These are phyloP conservation scores for Backusella psychrophila DNA, from an alignment of 192 early-diverging fungal species.

Conservation along the genomic window DNA sequence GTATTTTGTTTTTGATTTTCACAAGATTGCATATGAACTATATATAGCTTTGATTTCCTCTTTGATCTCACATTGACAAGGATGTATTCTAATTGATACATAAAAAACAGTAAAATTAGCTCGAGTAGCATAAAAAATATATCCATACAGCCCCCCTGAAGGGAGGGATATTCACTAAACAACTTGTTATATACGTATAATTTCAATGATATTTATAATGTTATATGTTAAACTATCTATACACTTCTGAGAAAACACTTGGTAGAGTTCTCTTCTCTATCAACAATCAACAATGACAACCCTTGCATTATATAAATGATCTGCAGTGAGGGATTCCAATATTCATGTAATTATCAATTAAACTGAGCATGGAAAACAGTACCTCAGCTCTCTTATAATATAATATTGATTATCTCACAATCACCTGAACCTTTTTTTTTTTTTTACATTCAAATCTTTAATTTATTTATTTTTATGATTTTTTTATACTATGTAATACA, in stretches of 20 bases:
- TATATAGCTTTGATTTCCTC: neutral
- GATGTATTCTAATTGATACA: neutral
- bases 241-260: neutral
- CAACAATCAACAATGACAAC: neutral
- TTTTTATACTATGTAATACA: neutral
- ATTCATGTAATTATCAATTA: neutral
- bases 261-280: neutral
- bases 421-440: neutral
- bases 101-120: neutral
- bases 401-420: neutral
- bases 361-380: neutral
- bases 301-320: neutral
- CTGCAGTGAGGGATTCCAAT: neutral
- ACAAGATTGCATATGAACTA: neutral
- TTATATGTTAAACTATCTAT: neutral
- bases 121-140: neutral
- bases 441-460: neutral
- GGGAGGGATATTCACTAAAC: neutral
- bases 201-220: neutral
- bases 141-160: neutral
- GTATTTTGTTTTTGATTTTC: neutral
- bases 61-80: neutral
- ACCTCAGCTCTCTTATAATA: neutral
- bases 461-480: neutral
- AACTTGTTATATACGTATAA: neutral